These are phyloP conservation scores for Haberlea rhodopensis DNA, from an alignment of 257 asterid species.

Conservation along the genomic window DNA sequence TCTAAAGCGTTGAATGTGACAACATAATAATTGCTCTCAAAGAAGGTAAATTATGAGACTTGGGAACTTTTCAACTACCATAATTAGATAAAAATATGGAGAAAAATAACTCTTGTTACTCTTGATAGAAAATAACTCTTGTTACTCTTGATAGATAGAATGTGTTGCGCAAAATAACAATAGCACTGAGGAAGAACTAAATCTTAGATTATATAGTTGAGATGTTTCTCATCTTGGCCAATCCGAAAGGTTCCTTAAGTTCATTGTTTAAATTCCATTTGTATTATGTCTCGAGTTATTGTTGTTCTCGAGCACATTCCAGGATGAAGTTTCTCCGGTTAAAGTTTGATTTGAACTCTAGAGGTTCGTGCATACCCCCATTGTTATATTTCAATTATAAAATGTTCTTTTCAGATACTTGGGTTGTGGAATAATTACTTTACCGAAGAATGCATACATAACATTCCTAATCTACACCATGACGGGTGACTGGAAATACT, in stretches of 20 bases:
- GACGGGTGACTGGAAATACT: too few relatives aligned
- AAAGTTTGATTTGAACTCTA: constrained; percentile 64
- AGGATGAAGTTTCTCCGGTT: constrained; percentile 65
- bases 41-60: constrained; percentile 50
- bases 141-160: not conserved
- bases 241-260: constrained; percentile 77
- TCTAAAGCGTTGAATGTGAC: constrained; percentile 89
- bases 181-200: constrained; percentile 64
- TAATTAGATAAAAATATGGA: not conserved
- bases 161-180: too few relatives aligned
- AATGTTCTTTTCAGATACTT: not conserved
- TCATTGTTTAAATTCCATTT: constrained; percentile 65
- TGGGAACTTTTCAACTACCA: not conserved
- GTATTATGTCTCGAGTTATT: constrained; percentile 82
- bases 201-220: constrained; percentile 68
- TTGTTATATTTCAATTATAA: not conserved
- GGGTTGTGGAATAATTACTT: not conserved
- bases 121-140: too few relatives aligned
- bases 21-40: constrained; percentile 68
- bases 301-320: constrained; percentile 58
- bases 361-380: constrained; percentile 57
- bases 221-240: constrained; percentile 73
- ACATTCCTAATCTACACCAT: not conserved
- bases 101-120: not conserved
- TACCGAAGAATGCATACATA: not conserved